Evolutionary conservation across 495 filamentous ascomycete genomes (phyloP).

Genomic region (Podospora tetraspora): DNA sequence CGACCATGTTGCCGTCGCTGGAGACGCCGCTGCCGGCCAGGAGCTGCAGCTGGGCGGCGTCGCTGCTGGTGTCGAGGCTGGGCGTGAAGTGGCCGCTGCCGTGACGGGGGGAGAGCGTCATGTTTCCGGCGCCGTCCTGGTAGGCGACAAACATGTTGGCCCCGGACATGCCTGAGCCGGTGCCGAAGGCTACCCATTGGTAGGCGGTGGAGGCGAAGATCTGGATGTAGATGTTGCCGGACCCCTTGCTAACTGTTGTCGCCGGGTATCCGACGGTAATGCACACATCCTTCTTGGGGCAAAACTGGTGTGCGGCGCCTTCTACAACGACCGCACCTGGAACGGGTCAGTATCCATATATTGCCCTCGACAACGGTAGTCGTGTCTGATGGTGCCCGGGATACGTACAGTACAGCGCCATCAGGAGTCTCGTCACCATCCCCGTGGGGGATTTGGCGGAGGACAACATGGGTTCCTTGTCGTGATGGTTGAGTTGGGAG

Average conservation of each 20-base stretch:
- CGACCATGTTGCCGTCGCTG: constrained; percentile 49
- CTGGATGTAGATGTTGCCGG: constrained; percentile 60
- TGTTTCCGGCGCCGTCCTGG: constrained; percentile 50
- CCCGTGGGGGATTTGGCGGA: not conserved
- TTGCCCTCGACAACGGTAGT: not conserved
- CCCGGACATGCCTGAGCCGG: constrained; percentile 56
- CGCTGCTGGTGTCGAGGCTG: constrained; percentile 42
- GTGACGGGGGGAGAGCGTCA: constrained; percentile 58
- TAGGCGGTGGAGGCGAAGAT: constrained; percentile 54
- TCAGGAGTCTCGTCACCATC: not conserved
- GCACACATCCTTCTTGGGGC: constrained; percentile 32
- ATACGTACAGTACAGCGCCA: constrained; percentile 22
- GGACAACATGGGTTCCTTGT: not conserved
- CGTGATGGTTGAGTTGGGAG: not conserved
- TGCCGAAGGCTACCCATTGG: constrained; percentile 63
- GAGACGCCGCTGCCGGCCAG: constrained; percentile 58
- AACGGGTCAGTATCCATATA: not conserved
- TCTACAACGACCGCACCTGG: constrained; percentile 20
- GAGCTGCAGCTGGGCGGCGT: constrained; percentile 42
- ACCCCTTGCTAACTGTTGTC: constrained; percentile 32
- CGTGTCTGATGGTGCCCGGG: not conserved
- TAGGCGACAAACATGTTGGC: constrained; percentile 69
- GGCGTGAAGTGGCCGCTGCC: constrained; percentile 52
- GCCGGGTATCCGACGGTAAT: constrained; percentile 43
- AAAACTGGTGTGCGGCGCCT: constrained; percentile 25